These are phyloP conservation scores for Dendrobium officinale DNA, from an alignment of 106 monocot species.

Conservation along the genomic window DNA sequence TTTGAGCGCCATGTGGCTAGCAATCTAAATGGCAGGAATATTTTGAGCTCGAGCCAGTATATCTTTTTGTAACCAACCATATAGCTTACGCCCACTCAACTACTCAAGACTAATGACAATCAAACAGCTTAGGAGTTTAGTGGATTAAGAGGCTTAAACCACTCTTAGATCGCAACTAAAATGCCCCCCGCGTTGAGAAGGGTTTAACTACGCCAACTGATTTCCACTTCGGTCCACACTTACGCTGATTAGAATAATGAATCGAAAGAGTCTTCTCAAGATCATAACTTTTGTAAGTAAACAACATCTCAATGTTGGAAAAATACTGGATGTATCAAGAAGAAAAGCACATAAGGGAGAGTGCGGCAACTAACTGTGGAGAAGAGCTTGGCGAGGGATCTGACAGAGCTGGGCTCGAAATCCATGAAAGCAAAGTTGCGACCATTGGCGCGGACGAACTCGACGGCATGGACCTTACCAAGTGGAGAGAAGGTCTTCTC, in stretches of 20 bases:
- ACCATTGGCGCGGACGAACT: constrained; percentile 59
- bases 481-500: constrained; percentile 61
- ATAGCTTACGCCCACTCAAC: not conserved
- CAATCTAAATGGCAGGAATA: not conserved
- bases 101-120: not conserved
- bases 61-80: not conserved
- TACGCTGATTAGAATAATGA: not conserved
- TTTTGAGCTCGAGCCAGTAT: not conserved
- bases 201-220: too few relatives aligned
- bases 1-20: not conserved
- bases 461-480: constrained; percentile 44
- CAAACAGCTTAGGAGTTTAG: not conserved
- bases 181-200: too few relatives aligned
- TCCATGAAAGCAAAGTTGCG: constrained; percentile 83
- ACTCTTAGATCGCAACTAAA: too few relatives aligned
- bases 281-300: not conserved
- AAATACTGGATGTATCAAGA: not conserved
- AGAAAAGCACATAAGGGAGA: not conserved
- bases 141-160: too few relatives aligned
- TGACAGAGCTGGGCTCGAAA: constrained; percentile 68
- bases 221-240: too few relatives aligned
- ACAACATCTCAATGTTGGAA: not conserved
- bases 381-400: constrained; percentile 73
- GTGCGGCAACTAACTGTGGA: constrained; percentile 43
- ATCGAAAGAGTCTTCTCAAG: not conserved